These are phyloP conservation scores for Tetrapisispora iriomotensis DNA, from an alignment of 805 yeast species.

Conservation along the genomic window DNA sequence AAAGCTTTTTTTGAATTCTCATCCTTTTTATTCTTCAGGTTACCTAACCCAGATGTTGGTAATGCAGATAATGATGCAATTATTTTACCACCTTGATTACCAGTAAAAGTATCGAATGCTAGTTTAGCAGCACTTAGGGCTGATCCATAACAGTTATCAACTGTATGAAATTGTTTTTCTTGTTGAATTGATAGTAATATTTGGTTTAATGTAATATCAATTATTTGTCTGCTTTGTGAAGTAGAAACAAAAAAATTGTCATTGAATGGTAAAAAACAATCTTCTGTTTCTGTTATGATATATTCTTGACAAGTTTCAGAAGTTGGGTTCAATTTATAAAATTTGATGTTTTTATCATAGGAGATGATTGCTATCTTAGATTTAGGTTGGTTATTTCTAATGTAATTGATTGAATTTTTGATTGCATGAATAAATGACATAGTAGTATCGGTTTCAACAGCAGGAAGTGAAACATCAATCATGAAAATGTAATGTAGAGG, in stretches of 20 bases:
- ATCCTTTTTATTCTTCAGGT: slow-evolving; percentile 35
- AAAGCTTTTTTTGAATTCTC: slow-evolving; percentile 42
- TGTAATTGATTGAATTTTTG: slow-evolving; percentile 38
- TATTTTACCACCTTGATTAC: slow-evolving; percentile 75
- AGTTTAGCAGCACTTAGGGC: slow-evolving; percentile 61
- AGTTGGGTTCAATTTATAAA: slow-evolving; percentile 54
- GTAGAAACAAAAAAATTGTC: slow-evolving; percentile 78
- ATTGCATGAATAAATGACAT: slow-evolving; percentile 59
- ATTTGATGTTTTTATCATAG: slow-evolving; percentile 62
- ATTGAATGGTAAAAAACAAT: slow-evolving; percentile 60
- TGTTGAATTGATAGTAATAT: slow-evolving; percentile 30
- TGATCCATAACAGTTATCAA: slow-evolving; percentile 67
- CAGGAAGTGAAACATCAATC: slow-evolving; percentile 58
- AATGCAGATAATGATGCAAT: slow-evolving; percentile 54
- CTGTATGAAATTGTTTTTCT: slow-evolving; percentile 19
- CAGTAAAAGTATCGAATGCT: slow-evolving; percentile 42
- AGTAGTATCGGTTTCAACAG: slow-evolving; percentile 46
- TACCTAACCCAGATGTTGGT: slow-evolving; percentile 79
- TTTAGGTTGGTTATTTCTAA: slow-evolving; percentile 29
- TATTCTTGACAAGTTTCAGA: slow-evolving; percentile 49
- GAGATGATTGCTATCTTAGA: slow-evolving; percentile 62
- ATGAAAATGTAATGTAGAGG: slow-evolving; percentile 63
- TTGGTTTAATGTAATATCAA: slow-evolving; percentile 57
- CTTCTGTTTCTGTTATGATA: slow-evolving; percentile 53
- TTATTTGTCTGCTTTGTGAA: slow-evolving; percentile 47